Evolutionary conservation across 768 basidiomycete species (phyloP), one percentile per base, ranked within the genome.

Genomic region (Rubroboletus satanas): DNA sequence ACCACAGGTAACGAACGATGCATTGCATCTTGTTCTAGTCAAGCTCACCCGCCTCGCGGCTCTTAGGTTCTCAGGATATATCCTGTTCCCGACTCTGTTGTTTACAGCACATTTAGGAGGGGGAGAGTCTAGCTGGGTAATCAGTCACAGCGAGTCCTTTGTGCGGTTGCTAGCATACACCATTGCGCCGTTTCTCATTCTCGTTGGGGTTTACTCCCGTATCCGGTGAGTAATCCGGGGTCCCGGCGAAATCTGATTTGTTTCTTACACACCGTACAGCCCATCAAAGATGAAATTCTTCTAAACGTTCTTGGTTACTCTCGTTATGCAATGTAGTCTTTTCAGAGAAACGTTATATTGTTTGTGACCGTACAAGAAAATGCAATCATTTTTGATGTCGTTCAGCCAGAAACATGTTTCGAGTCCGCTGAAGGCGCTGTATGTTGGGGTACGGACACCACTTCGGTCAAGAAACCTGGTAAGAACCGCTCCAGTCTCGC

Each of bases 401-500:
- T 54, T 62, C 52, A 70, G 10, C 48, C 35, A 28, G 60, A 54
- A 6, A 31, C 45, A 32, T 28, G 55, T 44, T 51, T 61, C 36
- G 52, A 61, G 17, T 70, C 62, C 6, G 26, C 51, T n/a, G 47
- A 45, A 11, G 63, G 46, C n/a, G 18, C 8, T 3, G 26, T 10
- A 11, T 33, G 47, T 7, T 57, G 51, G 3, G 78, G 70, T 23
- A 68, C 63, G 9, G 83, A 77, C 57, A 93, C 79, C 29, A 91
- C 78, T 44, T 88, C 85, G 17, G 76, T 74, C 58, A 98, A 73
- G 73, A 98, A 95, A 18, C 93, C 90, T 15, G 96, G 96, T 53
- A 98, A 74, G 75, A 98, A 94, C 38, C 87, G 82, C 62, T 96
- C 93, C 63, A 98, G 83, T 57, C 93, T 80, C 60, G 92, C 89